Evolutionary conservation across 495 filamentous ascomycete genomes (phyloP).

Genomic region (Trichoderma orchidacearum): DNA sequence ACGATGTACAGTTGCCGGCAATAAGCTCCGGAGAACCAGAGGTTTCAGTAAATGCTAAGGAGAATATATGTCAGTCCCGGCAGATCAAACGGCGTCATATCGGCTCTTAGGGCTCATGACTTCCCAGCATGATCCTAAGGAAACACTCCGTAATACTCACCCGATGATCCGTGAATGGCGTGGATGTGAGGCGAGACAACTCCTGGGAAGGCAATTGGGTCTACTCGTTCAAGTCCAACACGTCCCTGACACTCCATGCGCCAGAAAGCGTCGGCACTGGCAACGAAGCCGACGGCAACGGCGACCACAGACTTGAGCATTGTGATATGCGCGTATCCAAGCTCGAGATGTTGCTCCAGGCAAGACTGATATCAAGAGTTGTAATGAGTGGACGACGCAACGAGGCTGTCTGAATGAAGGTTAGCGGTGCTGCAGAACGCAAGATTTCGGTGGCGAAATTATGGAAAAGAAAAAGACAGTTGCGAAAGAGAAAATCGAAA

Average conservation of each 20-base stretch:
- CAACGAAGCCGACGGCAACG: constrained; percentile 11
- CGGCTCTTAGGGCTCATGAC: too few species aligned
- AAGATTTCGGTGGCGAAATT: not conserved
- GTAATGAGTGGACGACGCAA: constrained; percentile 3
- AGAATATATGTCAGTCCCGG: not conserved
- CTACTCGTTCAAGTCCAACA: constrained; percentile 51
- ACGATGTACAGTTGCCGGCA: constrained; percentile 45
- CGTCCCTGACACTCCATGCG: constrained; percentile 67
- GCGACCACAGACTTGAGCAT: constrained; percentile 2
- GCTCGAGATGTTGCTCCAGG: not conserved
- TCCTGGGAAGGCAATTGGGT: constrained; percentile 55
- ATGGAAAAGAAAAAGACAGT: not conserved
- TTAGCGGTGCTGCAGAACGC: not conserved
- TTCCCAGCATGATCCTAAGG: not conserved
- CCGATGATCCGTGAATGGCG: constrained; percentile 53
- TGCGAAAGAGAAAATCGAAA: not conserved
- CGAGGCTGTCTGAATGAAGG: not conserved
- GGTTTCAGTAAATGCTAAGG: not conserved
- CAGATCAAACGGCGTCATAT: not conserved
- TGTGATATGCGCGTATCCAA: not conserved
- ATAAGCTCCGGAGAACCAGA: not conserved
- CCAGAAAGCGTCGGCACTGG: constrained; percentile 59
- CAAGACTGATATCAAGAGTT: not conserved
- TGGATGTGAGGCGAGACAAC: constrained; percentile 54
- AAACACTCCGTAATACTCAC: constrained; percentile 20